phyloP scores from a whole-genome alignment of 495 filamentous ascomycete species.

The Daldinia loculata region DNA sequence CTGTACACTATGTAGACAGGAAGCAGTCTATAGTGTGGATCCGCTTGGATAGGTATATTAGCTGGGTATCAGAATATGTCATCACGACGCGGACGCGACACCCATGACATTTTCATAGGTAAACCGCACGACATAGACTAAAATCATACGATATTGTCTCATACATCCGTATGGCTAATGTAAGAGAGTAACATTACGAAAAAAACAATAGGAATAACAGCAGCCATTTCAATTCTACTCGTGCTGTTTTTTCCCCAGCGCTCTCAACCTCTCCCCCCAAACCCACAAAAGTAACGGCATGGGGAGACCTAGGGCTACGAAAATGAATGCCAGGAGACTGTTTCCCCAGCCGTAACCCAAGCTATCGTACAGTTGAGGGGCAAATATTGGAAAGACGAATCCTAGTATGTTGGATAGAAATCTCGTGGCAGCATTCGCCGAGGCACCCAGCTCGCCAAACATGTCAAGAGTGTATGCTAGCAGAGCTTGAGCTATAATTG shows the following conservation, averaged over 20 bases:
- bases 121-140: neutral
- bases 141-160: neutral
- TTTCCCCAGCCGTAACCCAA: conserved; percentile 63
- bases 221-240: neutral
- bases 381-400: conserved; percentile 63
- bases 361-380: conserved; percentile 57
- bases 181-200: neutral
- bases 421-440: conserved; percentile 31
- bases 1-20: neutral
- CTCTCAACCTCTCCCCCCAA: conserved; percentile 46
- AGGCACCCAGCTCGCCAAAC: conserved; percentile 38
- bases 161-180: neutral
- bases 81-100: conserved; percentile 3
- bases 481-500: conserved; percentile 67
- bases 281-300: conserved; percentile 55
- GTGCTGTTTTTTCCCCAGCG: conserved; percentile 13
- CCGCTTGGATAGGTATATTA: neutral
- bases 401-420: conserved; percentile 39
- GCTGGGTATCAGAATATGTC: neutral
- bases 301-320: conserved; percentile 50
- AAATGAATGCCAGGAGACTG: conserved; percentile 60
- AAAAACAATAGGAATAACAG: too few relatives aligned
- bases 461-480: conserved; percentile 65
- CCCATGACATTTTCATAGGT: neutral
- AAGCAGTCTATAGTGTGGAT: neutral